phyloP scores from a whole-genome alignment of 371 early-diverging fungal species.

The Syncephalastrum contaminatum region DNA sequence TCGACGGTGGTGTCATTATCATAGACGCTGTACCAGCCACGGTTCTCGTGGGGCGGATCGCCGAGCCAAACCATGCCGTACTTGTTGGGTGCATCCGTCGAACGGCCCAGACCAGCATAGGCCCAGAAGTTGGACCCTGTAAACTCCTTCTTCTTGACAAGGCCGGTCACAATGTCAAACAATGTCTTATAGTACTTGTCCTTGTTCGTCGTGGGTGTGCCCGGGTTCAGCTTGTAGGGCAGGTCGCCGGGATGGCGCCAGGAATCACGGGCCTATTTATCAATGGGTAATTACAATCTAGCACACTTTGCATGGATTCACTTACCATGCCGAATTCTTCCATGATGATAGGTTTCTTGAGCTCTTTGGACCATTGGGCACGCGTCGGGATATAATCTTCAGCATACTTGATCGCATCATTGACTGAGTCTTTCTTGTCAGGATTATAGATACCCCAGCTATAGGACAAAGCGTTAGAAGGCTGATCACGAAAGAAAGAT shows the following conservation, averaged over 20 bases:
- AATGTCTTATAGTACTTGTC: constrained; percentile 46
- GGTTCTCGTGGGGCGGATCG: constrained; percentile 48
- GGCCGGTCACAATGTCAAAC: constrained; percentile 32
- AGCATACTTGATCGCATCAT: constrained; percentile 29
- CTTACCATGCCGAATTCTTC: constrained; percentile 58
- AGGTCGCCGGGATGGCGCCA: constrained; percentile 27
- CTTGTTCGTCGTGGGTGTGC: constrained; percentile 45
- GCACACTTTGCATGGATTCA: neutral
- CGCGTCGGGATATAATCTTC: constrained; percentile 24
- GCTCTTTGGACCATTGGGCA: constrained; percentile 35
- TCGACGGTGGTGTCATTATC: constrained; percentile 32
- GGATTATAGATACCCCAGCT: constrained; percentile 54
- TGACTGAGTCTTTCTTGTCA: constrained; percentile 5
- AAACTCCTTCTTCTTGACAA: constrained; percentile 19
- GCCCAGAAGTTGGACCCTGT: constrained; percentile 46
- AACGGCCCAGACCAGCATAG: constrained; percentile 41
- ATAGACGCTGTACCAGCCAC: constrained; percentile 51
- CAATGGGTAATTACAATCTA: neutral
- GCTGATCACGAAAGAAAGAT: neutral
- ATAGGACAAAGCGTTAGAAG: constrained; percentile 8
- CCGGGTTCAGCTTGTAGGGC: constrained; percentile 38
- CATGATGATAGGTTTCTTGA: constrained; percentile 52
- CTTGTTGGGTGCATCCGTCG: constrained; percentile 31
- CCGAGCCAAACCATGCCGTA: constrained; percentile 43
- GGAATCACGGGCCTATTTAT: constrained; percentile 43